Evolutionary conservation across 2,329 filamentous ascomycete genomes (phyloP).

Genomic region (Ophiocordyceps sinensis): DNA sequence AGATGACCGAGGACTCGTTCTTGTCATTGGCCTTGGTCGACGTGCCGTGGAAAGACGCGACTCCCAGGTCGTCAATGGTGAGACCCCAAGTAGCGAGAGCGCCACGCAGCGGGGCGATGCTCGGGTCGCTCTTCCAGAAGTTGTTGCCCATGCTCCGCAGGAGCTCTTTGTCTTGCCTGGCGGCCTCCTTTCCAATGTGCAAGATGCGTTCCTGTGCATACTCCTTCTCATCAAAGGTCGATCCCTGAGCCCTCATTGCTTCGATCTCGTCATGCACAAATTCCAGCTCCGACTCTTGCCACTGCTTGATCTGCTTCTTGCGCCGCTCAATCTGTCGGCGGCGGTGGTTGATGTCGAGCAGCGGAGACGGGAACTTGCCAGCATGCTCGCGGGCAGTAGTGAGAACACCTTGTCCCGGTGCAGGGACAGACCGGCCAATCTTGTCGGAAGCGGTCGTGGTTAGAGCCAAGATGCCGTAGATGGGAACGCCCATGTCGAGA

Average conservation of each 20-base stretch:
- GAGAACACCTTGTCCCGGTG: constrained; percentile 90
- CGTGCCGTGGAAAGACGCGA: constrained; percentile 97
- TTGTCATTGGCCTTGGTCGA: constrained; percentile 98
- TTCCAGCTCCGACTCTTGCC: constrained; percentile 89
- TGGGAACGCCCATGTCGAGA: constrained; percentile 95
- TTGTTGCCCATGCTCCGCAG: constrained; percentile 89
- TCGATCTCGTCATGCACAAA: constrained; percentile 86
- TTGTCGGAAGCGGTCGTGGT: constrained; percentile 97
- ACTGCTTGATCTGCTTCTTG: constrained; percentile 86
- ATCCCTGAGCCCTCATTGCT: constrained; percentile 71
- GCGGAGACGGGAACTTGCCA: constrained; percentile 85
- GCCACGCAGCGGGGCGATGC: constrained; percentile 89
- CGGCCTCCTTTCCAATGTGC: constrained; percentile 77
- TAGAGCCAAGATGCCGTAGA: constrained; percentile 85
- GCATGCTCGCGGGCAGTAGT: constrained; percentile 85
- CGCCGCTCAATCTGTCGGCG: constrained; percentile 88
- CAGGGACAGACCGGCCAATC: constrained; percentile 94
- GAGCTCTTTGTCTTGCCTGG: constrained; percentile 84
- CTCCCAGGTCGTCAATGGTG: constrained; percentile 86
- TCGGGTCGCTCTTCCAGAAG: constrained; percentile 95
- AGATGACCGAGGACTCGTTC: constrained; percentile 96
- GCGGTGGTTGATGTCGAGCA: constrained; percentile 95
- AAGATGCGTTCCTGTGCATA: constrained; percentile 73
- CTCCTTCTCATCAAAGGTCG: constrained; percentile 64
- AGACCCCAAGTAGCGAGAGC: constrained; percentile 96